Conservation (phyloP, 2,329 filamentous ascomycete species). For the Plenodomus tracheiphilus region DNA sequence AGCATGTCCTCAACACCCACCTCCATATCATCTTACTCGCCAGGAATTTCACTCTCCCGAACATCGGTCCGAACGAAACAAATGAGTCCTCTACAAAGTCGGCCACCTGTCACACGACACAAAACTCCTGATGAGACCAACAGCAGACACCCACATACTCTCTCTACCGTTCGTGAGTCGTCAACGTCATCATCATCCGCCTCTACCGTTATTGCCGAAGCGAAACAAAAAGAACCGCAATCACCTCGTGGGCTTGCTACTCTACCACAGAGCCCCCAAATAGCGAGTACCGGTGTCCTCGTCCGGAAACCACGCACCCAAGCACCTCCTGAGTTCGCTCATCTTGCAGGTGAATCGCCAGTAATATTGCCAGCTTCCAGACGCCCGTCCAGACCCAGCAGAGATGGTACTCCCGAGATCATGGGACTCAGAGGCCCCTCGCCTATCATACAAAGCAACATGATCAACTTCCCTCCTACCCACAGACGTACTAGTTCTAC, state of each 20-base stretch:
- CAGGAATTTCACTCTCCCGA: slow-evolving; percentile 58
- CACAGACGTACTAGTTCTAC: slow-evolving; percentile 57
- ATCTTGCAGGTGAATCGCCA: slow-evolving; percentile 66
- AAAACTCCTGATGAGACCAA: slow-evolving; percentile 56
- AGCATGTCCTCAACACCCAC: slow-evolving; percentile 79
- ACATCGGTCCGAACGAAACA: slow-evolving; percentile 55
- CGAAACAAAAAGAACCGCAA: slow-evolving; percentile 48
- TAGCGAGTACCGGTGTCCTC: slow-evolving; percentile 6
- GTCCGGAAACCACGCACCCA: slow-evolving; percentile 24
- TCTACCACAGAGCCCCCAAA: slow-evolving; percentile 59
- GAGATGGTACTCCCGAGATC: slow-evolving; percentile 52
- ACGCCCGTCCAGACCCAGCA: slow-evolving; percentile 51
- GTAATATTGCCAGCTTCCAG: slow-evolving; percentile 50
- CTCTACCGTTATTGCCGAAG: slow-evolving; percentile 65
- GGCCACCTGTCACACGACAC: slow-evolving; percentile 64
- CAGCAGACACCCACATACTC: slow-evolving; percentile 57
- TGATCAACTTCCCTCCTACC: slow-evolving; percentile 52
- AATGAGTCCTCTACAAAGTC: slow-evolving; percentile 58
- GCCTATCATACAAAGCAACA: slow-evolving; percentile 61
- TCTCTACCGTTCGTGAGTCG: slow-evolving; percentile 70
- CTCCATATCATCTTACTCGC: slow-evolving; percentile 75
- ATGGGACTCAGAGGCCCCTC: slow-evolving; percentile 51
- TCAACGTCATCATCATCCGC: slow-evolving; percentile 72
- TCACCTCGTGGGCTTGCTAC: slow-evolving; percentile 30
- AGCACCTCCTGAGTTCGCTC: slow-evolving; percentile 44